Conservation (phyloP, 495 filamentous ascomycete species). For the Aspergillus campestris region DNA sequence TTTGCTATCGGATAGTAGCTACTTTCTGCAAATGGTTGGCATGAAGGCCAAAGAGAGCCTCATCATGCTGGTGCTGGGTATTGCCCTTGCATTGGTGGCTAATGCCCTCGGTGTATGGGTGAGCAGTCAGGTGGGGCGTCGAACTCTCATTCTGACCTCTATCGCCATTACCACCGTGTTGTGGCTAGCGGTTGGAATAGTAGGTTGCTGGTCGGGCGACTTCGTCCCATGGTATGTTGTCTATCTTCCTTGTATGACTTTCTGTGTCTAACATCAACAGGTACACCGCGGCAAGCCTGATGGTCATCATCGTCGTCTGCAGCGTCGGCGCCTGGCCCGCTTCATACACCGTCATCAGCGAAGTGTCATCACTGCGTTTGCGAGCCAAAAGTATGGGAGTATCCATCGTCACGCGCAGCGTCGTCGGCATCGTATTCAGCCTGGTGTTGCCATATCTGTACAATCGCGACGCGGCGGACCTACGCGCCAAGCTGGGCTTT, state of each 20-base stretch:
- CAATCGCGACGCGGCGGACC: slow-evolving; percentile 21
- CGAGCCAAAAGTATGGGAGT: slow-evolving; percentile 27
- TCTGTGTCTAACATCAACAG: slow-evolving; percentile 4
- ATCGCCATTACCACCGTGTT: slow-evolving; percentile 12
- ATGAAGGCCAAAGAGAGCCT: slow-evolving; percentile 24
- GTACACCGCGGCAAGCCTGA: slow-evolving; percentile 23
- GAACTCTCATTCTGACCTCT: slow-evolving; percentile 13
- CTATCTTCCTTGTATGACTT: too few relatives aligned
- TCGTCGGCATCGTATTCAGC: slow-evolving; percentile 17
- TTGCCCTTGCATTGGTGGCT: slow-evolving; percentile 22
- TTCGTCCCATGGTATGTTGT: slow-evolving; percentile 23
- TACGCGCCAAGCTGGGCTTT: slow-evolving; percentile 26
- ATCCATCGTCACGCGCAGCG: slow-evolving; percentile 21
- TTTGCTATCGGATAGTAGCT: slow-evolving; percentile 23
- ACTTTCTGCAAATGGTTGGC: slow-evolving; percentile 28
- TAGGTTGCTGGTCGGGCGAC: slow-evolving; percentile 19
- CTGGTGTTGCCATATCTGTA: slow-evolving; percentile 29
- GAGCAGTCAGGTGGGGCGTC: slow-evolving; percentile 19
- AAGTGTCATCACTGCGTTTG: slow-evolving; percentile 24
- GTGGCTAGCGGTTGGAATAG: slow-evolving; percentile 27
- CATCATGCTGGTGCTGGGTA: slow-evolving; percentile 23
- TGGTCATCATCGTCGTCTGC: slow-evolving; percentile 19
- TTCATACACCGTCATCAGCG: slow-evolving; percentile 24
- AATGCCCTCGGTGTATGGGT: slow-evolving; percentile 23
- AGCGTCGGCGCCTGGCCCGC: slow-evolving; percentile 28